These are phyloP conservation scores for Verticillium dahliae DNA, from an alignment of 2,329 filamentous ascomycete genomes.

Conservation along the genomic window DNA sequence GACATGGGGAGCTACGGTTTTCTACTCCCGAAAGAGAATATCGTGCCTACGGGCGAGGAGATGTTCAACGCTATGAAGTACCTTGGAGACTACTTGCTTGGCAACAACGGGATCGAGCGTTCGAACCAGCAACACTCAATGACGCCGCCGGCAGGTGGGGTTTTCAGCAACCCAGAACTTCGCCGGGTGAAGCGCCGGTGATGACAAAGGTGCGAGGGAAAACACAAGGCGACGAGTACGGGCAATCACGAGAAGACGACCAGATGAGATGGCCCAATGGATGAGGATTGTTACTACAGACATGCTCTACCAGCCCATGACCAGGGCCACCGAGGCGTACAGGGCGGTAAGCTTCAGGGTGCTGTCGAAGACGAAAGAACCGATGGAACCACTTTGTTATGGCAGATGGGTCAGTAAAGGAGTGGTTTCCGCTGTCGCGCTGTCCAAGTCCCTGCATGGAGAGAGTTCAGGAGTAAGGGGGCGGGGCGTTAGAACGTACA, in stretches of 20 bases:
- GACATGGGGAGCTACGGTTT: conserved; percentile 95
- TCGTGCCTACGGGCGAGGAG: conserved; percentile 84
- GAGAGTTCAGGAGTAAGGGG: not conserved
- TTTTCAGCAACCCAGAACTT: conserved; percentile 18
- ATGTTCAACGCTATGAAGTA: conserved; percentile 77
- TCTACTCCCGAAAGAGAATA: conserved; percentile 77
- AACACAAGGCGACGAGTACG: not conserved
- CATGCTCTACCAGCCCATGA: conserved; percentile 20
- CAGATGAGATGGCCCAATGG: not conserved
- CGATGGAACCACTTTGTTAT: conserved; percentile 24
- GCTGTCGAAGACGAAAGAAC: conserved; percentile 26
- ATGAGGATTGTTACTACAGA: not conserved
- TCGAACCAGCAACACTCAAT: not conserved
- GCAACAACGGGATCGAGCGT: conserved; percentile 59
- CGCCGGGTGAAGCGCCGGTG: conserved; percentile 19
- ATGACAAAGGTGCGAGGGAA: not conserved
- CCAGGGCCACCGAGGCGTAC: conserved; percentile 32
- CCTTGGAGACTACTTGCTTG: conserved; percentile 72
- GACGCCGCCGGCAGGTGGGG: not conserved
- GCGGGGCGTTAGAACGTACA: conserved; percentile 19
- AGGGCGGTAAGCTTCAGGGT: conserved; percentile 35
- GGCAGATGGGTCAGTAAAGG: conserved; percentile 8
- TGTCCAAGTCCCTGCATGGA: not conserved
- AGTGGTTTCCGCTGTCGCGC: not conserved
- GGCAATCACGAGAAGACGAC: not conserved